Evolutionary conservation across 2,329 filamentous ascomycete species (phyloP), one percentile per base, ranked within the genome.

Genomic region (Neocatenulostroma microsporum): DNA sequence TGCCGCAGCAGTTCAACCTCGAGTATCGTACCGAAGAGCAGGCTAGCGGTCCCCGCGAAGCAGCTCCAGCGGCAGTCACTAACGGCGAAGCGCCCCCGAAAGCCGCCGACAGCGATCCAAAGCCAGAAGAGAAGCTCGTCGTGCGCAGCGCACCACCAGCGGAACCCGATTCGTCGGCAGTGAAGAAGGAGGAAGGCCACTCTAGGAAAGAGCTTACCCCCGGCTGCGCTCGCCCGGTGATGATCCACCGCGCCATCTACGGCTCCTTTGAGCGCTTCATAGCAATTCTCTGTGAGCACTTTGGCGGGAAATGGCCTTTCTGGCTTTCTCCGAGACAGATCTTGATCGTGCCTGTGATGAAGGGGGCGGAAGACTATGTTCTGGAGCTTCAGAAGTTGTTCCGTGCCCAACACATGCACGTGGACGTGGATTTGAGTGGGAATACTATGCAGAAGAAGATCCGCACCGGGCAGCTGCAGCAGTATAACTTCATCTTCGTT

Each of bases 381-480:
- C 69, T 79, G 56, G 82, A 89, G 61, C 77, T 89, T 5, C 77
- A 82, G 54, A 61, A 64, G 41, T 67, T 80, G 44, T 80, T 88
- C 65, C 76, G 80, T 55, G 42, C 42, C 9, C 69, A 72, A 42
- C 71, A 80, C 59, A 75, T 89, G 61, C 82, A 81, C 54, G 76
- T 77, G 56, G 81, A 85, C 57, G 70, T 81, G 41, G 81, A 84
- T 57, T 68, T 82, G 34, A 74, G 74, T 49, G 78, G 82, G 53
- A 86, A 89, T 64, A 91, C 84, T 5, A 77, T 91, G 65, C 80
- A 86, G 61, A 89, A 91, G 75, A 91, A 91, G 76, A 86, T 91
- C 49, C 80, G 84, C 50, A 87, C 75, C 38, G 84, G 79, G 11
- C 84, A 91, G 63, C 62, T 89, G 51, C 72, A 80, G 35, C 80